Evolutionary conservation across 139 green algal genomes (phyloP).

Genomic region (Chloropicon primus): DNA sequence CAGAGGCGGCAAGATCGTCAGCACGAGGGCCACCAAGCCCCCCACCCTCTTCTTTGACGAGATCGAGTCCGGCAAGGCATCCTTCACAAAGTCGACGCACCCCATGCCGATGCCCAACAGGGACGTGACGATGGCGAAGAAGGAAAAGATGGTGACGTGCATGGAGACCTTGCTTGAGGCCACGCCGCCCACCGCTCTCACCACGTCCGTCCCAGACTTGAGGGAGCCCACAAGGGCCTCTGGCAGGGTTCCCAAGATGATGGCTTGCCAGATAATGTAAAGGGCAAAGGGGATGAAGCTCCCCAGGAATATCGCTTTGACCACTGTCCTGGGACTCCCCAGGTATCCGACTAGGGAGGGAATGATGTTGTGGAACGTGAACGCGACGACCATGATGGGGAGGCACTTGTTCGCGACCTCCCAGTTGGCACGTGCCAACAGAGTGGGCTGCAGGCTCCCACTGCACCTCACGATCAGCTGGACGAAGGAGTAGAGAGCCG

Average conservation of each 20-base stretch:
- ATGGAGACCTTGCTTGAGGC: not conserved
- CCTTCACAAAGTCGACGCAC: slow-evolving; percentile 13
- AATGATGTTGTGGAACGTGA: slow-evolving; percentile 12
- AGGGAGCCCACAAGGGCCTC: not conserved
- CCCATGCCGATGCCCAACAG: slow-evolving; percentile 10
- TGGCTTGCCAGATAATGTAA: slow-evolving; percentile 12
- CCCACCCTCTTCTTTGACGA: not conserved
- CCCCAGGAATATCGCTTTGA: slow-evolving; percentile 4
- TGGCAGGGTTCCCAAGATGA: slow-evolving; percentile 9
- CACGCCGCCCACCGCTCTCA: not conserved
- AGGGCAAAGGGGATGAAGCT: slow-evolving; percentile 6
- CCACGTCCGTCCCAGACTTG: slow-evolving; percentile 1
- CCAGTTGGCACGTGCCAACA: slow-evolving; percentile 3
- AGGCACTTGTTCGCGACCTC: not conserved
- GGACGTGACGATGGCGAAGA: slow-evolving; percentile 14
- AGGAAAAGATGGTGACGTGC: slow-evolving; percentile 5
- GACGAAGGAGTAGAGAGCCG: not conserved
- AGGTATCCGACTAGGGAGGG: slow-evolving; percentile 6
- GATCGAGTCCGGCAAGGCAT: not conserved
- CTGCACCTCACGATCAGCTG: not conserved
- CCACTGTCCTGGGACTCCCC: not conserved
- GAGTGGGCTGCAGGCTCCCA: not conserved
- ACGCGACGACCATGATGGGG: slow-evolving; percentile 8
- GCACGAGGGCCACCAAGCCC: not conserved
- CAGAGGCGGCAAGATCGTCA: not conserved